Evolutionary conservation across 345 rosid species (phyloP), one percentile per base, ranked within the genome.

Genomic region (Salix caprea): DNA sequence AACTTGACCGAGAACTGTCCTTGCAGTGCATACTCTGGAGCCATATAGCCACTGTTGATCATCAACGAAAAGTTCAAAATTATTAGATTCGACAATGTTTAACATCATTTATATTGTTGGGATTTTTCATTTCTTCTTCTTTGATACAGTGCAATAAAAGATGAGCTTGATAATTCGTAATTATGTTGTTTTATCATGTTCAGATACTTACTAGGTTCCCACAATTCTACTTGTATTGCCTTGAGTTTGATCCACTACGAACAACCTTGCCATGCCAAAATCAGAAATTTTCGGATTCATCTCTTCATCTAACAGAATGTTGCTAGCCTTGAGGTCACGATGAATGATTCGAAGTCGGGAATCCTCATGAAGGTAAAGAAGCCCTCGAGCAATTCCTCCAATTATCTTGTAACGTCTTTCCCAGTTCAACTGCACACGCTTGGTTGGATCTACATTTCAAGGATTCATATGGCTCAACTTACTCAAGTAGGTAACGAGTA

Each of bases 31-130:
- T 73, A 73, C 69, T 89, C 91, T 3, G 92, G 90, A 23, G 90
- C 81, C 83, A 86, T 84, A 50, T 82, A 87, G 1, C 91, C 89
- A 75, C 90, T 91, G 60, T 70, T 75, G 1, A 7, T 19, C 3
- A 30, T 13, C 21, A 42, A 0, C 3, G 11, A 21, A 6, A 54
- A 74, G 16, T 1, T 28, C n/a, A 50, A 2, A 13, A 2, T 40
- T 2, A 40, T 40, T 10, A 40, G 44, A 40, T 40, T 40, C 44
- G 1, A 40, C 44, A 40, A 40, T 10, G 44, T 40, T 40, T 40
- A 40, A 40, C 44, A 40, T 40, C 44, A 1, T 40, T 2, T 40
- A 40, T 40, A 40, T 10, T 40, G 44, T 0, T 40, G 0, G 44
- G 44, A 40, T 0, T 40, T 40, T 40, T 40, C 44, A 40, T 40